phyloP scores from a whole-genome alignment of 345 rosid genomes.

The Firmiana major region DNA sequence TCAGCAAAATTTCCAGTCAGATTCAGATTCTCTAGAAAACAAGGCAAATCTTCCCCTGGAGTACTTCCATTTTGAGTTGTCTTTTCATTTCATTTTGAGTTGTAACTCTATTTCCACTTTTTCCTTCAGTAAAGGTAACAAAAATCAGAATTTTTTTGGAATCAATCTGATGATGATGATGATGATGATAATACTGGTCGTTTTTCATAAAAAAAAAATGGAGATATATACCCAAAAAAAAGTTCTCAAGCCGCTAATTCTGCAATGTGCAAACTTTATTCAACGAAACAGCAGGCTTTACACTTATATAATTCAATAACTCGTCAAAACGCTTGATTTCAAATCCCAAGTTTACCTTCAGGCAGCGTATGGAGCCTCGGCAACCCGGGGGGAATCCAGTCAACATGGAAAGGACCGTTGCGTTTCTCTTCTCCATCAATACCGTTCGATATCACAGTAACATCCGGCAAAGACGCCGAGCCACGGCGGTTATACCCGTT shows the following conservation, averaged over 20 bases:
- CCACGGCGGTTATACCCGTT: slow-evolving; percentile 50
- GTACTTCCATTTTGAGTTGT: neutral
- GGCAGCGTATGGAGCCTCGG: slow-evolving; percentile 76
- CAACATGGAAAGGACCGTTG: slow-evolving; percentile 58
- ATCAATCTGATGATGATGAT: neutral
- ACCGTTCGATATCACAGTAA: slow-evolving; percentile 49
- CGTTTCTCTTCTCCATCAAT: slow-evolving; percentile 54
- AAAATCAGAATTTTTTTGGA: neutral
- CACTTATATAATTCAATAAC: neutral
- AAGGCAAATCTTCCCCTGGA: neutral
- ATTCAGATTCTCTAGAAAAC: neutral
- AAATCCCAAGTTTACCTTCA: slow-evolving; percentile 57
- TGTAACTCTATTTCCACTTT: neutral
- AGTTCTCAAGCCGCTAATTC: neutral
- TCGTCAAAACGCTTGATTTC: slow-evolving; percentile 2
- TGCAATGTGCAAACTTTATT: neutral
- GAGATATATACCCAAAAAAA: neutral
- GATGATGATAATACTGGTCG: neutral
- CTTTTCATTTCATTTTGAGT: neutral
- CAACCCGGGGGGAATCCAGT: slow-evolving; percentile 76
- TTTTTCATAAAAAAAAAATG: neutral
- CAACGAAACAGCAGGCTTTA: neutral
- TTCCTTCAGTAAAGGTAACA: neutral
- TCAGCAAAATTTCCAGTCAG: neutral
- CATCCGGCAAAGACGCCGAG: slow-evolving; percentile 81